phyloP scores from a whole-genome alignment of 164 flowering plant species.

The Stephania yunnanensis region DNA sequence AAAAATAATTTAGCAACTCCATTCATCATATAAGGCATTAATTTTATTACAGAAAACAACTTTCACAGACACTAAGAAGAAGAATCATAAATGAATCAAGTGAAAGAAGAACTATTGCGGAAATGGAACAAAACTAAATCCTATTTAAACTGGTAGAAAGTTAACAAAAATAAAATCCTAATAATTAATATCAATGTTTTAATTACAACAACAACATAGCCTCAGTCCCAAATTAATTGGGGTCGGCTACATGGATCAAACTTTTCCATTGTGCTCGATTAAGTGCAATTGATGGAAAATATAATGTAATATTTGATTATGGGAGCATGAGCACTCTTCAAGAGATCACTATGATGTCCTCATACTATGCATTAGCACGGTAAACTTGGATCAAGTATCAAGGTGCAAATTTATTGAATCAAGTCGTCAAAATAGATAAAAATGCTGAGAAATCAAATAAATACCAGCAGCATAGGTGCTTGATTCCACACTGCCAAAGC shows the following conservation, averaged over 20 bases:
- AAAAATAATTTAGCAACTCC: too few species aligned
- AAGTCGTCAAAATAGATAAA: background rate
- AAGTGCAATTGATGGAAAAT: too few species aligned
- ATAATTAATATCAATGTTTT: too few species aligned
- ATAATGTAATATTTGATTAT: background rate
- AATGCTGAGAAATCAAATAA: background rate
- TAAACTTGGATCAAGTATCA: background rate
- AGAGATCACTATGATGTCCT: background rate
- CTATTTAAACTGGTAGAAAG: background rate
- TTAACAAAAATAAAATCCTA: background rate
- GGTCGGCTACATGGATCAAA: too few species aligned
- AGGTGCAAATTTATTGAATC: background rate
- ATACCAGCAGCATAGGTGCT: slow-evolving; percentile 90
- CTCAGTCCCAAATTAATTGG: too few species aligned
- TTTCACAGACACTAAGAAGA: background rate
- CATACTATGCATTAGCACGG: background rate
- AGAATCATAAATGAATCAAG: background rate
- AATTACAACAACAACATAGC: too few species aligned
- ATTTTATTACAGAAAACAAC: background rate
- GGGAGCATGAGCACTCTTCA: background rate
- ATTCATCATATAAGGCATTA: background rate
- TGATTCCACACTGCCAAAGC: slow-evolving; percentile 71
- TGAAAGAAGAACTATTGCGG: background rate
- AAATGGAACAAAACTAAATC: too few species aligned
- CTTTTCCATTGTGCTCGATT: too few species aligned